A percentile compares a stretch with the other conserved stretches of the same genome.
phyloP scores from a whole-genome alignment of 805 yeast species.

The Clavispora asparagi region DNA sequence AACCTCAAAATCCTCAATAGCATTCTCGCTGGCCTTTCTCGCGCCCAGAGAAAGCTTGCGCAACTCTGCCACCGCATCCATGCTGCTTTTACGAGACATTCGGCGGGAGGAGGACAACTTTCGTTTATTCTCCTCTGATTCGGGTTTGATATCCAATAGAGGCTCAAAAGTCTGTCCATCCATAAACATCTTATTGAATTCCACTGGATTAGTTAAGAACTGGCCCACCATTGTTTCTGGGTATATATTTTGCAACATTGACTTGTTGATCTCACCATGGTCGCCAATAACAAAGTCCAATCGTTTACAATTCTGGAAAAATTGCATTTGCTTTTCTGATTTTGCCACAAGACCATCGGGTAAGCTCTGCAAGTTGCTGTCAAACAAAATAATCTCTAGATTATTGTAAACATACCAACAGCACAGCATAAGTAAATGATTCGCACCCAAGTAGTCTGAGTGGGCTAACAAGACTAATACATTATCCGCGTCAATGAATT shows the following conservation, averaged over 20 bases:
- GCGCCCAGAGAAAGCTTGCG: constrained; percentile 19
- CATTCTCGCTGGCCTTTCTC: constrained; percentile 10
- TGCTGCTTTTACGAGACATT: constrained; percentile 17
- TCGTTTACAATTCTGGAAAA: constrained; percentile 25
- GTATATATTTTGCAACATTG: background rate
- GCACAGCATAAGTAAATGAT: constrained; percentile 54
- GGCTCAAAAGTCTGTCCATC: constrained; percentile 33
- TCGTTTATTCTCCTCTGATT: constrained; percentile 15
- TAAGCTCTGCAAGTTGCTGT: constrained; percentile 26
- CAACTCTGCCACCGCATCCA: constrained; percentile 19
- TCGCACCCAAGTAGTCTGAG: constrained; percentile 47
- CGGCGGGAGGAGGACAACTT: constrained; percentile 18
- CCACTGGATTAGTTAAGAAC: constrained; percentile 17
- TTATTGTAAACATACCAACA: constrained; percentile 66
- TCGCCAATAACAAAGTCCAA: constrained; percentile 16
- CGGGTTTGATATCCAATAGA: constrained; percentile 27
- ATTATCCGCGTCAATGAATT: constrained; percentile 54
- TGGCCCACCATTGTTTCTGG: constrained; percentile 7
- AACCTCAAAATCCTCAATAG: constrained; percentile 13
- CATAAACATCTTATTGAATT: constrained; percentile 29
- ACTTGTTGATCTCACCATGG: constrained; percentile 13
- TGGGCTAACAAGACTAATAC: constrained; percentile 52
- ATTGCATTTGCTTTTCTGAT: constrained; percentile 24
- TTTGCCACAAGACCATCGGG: constrained; percentile 20
- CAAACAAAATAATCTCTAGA: constrained; percentile 55